A percentile compares a stretch with the other conserved stretches of the same genome.
Conservation (phyloP, 192 early-diverging fungal species). For the Dimargaris cristalligena region DNA sequence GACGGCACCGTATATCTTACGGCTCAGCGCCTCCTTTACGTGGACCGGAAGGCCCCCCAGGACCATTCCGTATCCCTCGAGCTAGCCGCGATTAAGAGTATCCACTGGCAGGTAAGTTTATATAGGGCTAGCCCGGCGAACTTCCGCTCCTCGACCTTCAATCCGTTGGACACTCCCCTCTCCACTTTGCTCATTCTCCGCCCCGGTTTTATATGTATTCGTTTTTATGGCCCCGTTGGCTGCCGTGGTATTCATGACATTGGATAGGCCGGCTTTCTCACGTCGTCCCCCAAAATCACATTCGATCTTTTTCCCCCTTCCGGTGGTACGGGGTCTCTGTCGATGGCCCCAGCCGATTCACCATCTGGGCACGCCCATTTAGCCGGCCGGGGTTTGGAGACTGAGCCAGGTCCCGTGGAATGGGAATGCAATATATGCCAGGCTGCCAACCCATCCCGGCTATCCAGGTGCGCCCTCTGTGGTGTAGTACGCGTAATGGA, state of each 20-base stretch:
- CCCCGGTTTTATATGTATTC: too few species aligned
- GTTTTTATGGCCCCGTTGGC: too few species aligned
- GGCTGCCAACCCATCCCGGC: neutral
- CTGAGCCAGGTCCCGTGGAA: too few species aligned
- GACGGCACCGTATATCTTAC: constrained; percentile 11
- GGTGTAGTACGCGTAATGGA: neutral
- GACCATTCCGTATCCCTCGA: constrained; percentile 1
- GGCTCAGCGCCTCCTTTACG: constrained; percentile 3
- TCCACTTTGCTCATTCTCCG: too few species aligned
- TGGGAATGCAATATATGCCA: neutral
- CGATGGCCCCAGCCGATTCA: neutral
- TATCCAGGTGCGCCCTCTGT: neutral
- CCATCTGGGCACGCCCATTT: too few species aligned
- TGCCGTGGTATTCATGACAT: too few species aligned
- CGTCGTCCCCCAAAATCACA: constrained; percentile 9
- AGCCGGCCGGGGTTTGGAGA: too few species aligned
- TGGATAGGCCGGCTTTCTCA: constrained; percentile 7
- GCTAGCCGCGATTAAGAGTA: neutral
- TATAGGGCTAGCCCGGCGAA: too few species aligned
- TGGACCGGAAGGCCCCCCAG: neutral
- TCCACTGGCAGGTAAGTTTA: neutral
- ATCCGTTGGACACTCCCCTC: too few species aligned
- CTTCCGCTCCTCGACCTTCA: too few species aligned
- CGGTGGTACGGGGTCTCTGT: neutral
- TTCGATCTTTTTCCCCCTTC: neutral